phyloP scores from a whole-genome alignment of 2,329 filamentous ascomycete species.

The Exophiala viscosa region DNA sequence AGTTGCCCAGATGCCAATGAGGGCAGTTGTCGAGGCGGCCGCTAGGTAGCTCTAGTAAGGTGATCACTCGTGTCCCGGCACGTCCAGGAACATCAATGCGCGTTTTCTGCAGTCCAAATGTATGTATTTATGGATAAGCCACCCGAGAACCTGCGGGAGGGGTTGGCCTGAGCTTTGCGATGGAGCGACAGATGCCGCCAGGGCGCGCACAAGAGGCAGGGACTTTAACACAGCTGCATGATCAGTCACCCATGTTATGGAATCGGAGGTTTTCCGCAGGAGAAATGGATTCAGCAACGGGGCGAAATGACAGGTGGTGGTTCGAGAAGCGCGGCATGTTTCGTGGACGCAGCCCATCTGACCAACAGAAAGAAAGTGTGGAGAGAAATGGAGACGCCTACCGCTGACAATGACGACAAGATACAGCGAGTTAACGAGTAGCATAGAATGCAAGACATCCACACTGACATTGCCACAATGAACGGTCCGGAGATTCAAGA shows the following conservation, averaged over 20 bases:
- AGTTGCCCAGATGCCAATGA: conserved; percentile 7
- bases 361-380: neutral
- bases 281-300: conserved; percentile 13
- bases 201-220: neutral
- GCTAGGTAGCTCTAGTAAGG: too few relatives aligned
- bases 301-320: conserved; percentile 5
- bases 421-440: conserved; percentile 1
- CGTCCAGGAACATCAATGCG: too few relatives aligned
- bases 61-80: too few relatives aligned
- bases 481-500: neutral
- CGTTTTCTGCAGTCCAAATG: neutral
- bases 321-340: neutral
- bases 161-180: conserved; percentile 6
- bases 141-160: conserved; percentile 5
- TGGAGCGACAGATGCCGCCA: conserved; percentile 2
- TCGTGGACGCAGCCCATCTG: neutral
- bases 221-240: conserved; percentile 6
- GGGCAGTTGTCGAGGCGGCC: too few relatives aligned
- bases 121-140: too few relatives aligned
- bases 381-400: neutral
- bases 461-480: neutral
- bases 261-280: conserved; percentile 1
- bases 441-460: neutral
- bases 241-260: conserved; percentile 16
- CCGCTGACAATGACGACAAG: conserved; percentile 19